phyloP scores from a whole-genome alignment of 257 asterid genomes.

The Nicotiana tabacum region DNA sequence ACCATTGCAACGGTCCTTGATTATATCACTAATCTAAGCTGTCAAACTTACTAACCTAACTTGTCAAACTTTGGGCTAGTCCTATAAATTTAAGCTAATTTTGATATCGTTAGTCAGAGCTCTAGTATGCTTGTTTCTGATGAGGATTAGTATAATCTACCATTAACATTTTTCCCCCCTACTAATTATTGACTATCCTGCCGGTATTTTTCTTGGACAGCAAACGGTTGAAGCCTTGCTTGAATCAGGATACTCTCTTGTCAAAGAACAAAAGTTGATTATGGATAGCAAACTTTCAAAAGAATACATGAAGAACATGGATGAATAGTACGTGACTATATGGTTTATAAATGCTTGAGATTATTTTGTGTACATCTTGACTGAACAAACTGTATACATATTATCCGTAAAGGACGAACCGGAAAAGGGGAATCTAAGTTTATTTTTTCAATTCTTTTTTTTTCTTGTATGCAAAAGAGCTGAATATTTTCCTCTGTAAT shows the following conservation, averaged over 20 bases:
- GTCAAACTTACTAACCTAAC: background rate
- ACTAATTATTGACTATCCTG: background rate
- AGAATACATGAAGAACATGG: slow-evolving; percentile 96
- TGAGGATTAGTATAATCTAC: background rate
- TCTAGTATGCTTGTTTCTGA: background rate
- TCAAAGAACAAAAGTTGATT: slow-evolving; percentile 70
- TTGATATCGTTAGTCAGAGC: too few species aligned
- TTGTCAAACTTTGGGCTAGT: background rate
- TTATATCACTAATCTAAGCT: background rate
- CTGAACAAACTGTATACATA: background rate
- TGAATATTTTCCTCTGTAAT: background rate
- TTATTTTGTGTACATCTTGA: background rate
- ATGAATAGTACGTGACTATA: slow-evolving; percentile 26
- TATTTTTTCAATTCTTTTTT: background rate
- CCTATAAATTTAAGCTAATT: background rate
- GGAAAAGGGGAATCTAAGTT: background rate
- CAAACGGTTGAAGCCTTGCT: slow-evolving; percentile 78
- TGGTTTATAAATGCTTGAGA: background rate
- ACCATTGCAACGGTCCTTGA: background rate
- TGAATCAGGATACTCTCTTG: slow-evolving; percentile 72
- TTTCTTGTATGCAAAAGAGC: background rate
- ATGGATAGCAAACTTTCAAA: slow-evolving; percentile 75
- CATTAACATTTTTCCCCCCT: background rate
- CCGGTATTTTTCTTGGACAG: slow-evolving; percentile 30
- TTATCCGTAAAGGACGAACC: background rate